phyloP scores from a whole-genome alignment of 371 early-diverging fungal species.

The Mucor irregularis region DNA sequence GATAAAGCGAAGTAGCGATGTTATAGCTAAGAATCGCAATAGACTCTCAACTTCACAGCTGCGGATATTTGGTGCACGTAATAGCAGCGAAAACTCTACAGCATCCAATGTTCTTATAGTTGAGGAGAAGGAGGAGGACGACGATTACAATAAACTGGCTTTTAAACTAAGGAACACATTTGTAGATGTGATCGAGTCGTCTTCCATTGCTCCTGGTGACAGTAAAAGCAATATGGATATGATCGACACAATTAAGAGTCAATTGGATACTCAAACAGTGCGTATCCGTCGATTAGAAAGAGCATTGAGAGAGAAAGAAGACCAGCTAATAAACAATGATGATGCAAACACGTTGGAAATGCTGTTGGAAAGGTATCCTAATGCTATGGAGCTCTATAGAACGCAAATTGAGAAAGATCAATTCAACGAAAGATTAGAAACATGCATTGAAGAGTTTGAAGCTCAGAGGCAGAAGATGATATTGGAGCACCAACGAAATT shows the following conservation, averaged over 20 bases:
- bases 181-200: slow-evolving; percentile 10
- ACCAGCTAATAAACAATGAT: slow-evolving; percentile 2
- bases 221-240: background rate
- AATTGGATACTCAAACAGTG: slow-evolving; percentile 14
- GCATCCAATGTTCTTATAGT: background rate
- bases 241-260: slow-evolving; percentile 1
- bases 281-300: slow-evolving; percentile 18
- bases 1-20: too few species aligned
- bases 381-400: slow-evolving; percentile 10
- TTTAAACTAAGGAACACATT: slow-evolving; percentile 1
- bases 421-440: slow-evolving; percentile 2
- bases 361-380: slow-evolving; percentile 8
- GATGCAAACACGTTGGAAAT: background rate
- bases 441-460: slow-evolving; percentile 13
- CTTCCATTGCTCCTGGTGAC: too few species aligned
- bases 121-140: background rate
- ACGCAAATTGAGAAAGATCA: slow-evolving; percentile 9
- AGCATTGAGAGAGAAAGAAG: slow-evolving; percentile 8
- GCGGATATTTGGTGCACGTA: too few species aligned
- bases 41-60: too few species aligned
- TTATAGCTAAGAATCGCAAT: too few species aligned
- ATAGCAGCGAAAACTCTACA: too few species aligned
- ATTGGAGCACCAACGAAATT: slow-evolving; percentile 8
- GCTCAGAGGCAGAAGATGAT: slow-evolving; percentile 12
- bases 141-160: background rate